Percentiles rank a stretch among this genome's conserved stretches.
Conservation (phyloP, 106 monocot species). For the Dendrobium officinale region DNA sequence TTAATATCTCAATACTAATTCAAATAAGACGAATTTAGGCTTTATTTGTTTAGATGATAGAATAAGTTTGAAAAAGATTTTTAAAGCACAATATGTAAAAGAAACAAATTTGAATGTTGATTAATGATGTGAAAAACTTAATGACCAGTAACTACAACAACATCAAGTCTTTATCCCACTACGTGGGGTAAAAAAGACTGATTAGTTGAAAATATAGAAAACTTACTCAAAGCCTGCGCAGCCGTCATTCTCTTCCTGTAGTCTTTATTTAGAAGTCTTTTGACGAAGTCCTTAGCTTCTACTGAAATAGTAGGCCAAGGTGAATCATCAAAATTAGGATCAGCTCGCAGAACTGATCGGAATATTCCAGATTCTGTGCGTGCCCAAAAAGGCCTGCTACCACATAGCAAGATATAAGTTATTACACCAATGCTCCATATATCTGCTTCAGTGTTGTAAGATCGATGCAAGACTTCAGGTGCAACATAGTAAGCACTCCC, state of each 20-base stretch:
- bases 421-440: conserved; percentile 98
- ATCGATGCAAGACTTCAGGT: conserved; percentile 89
- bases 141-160: background rate
- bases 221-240: conserved; percentile 80
- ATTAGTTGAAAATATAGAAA: background rate
- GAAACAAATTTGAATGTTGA: too few relatives aligned
- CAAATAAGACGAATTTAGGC: too few relatives aligned
- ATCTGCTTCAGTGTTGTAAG: conserved; percentile 82
- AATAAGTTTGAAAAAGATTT: too few relatives aligned
- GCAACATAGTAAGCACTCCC: conserved; percentile 98
- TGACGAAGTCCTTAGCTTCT: conserved; percentile 90
- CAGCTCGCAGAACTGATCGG: conserved; percentile 82
- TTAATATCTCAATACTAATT: too few relatives aligned
- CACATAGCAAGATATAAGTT: conserved; percentile 89
- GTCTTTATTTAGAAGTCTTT: conserved; percentile 86
- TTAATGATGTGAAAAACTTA: background rate
- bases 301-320: conserved; percentile 77
- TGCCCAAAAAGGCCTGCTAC: conserved; percentile 96
- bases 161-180: too few relatives aligned
- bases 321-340: conserved; percentile 78
- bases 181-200: background rate
- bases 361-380: conserved; percentile 95
- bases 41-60: too few relatives aligned
- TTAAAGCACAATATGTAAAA: too few relatives aligned
- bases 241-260: conserved; percentile 97